Evolutionary conservation across 768 basidiomycete species (phyloP), one percentile per base, ranked within the genome.

Genomic region (Wakefieldia striispora): DNA sequence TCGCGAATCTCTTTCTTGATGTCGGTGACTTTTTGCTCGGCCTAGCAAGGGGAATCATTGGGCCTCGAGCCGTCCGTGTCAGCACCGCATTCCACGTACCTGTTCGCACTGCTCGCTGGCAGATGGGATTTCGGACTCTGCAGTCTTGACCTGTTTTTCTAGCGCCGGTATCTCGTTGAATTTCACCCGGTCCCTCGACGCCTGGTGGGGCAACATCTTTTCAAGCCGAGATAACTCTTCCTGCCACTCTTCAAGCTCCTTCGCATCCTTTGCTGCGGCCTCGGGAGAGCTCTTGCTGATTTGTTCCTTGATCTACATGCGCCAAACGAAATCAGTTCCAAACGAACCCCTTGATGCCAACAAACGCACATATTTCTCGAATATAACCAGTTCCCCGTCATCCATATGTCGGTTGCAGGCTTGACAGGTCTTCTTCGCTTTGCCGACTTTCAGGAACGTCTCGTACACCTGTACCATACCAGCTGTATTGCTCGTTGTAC

Each of bases 371-470:
- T 82, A 82, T 69, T 76, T 78, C 65, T 94, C 87, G 52, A 94
- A 89, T 1, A 77, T 74, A 0, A 69, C 68, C 40, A 79, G 56
- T 38, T 84, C 84, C 2, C 64, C 60, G 23, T 78, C 76, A 19
- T 78, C 70, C 61, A 97, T 69, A 34, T 73, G 73, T 1, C 94
- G 80, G 57, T 83, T 82, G 63, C 95, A 98, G 8, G 83, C 83
- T 11, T 79, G 73, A 60, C 95, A 99, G 0, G 75, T 66, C 60
- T 86, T 83, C 53, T 84, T 79, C 43, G 75, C 70, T 61, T 79
- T 80, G 29, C 87, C 90, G 1, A 68, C 65, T 14, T 72, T 68
- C 35, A 91, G 73, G 26, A 90, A 57, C 1, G 65, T 63, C 49
- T 82, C 72, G 49, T 81, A 95, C 31, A 78, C 73, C 23, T 66